Base-by-base conservation (phyloP, 805 yeast genomes). In the Starmerella cellae region DNA sequence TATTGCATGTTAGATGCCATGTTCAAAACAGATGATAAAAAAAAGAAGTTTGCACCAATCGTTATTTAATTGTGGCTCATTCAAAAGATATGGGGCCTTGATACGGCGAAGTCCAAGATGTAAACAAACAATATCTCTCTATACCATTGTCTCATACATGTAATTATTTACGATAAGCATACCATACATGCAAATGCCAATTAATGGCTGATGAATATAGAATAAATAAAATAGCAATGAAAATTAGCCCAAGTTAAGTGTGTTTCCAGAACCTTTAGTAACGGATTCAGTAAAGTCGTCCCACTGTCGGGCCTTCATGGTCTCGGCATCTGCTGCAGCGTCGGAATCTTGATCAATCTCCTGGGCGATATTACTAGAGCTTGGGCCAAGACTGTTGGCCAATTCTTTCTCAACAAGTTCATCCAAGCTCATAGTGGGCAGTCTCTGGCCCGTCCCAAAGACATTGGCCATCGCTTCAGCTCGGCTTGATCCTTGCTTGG, bases 391-490 rank as follows among this genome's bases (percentile, higher is more conserved):
- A 2, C 95, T 95, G 53, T 81, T 77, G 17, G 77, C 76, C 48
- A 82, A 66, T 57, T 91, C 98, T 52, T 83, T 75, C 37, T 85
- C 94, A 40, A 91, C 65, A 47, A 81, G 78, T 53, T 91, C 96
- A 50, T 91, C 98, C 0, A 91, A 85, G 0, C 94, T 68, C 91
- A 91, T 83, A 0, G 96, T 83, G 2, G 98, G 98, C 23, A 88
- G 67, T 21, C 71, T 75, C 61, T 91, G 96, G 1, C 96, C 98
- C 2, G 93, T 83, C 1, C 96, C 95, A 52, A 73, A 75, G 0
- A 87, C 95, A 53, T 77, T 73, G 26, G 68, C 63, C 44, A 70
- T 66, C 16, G 83, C 50, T 36, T 77, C 73, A 1, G 22, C 36
- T 16, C 4, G 50, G 38, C 29, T 74, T 74, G 45, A 74, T 69